Conservation (phyloP, 208 protist species). For the Trypanosoma mega region DNA sequence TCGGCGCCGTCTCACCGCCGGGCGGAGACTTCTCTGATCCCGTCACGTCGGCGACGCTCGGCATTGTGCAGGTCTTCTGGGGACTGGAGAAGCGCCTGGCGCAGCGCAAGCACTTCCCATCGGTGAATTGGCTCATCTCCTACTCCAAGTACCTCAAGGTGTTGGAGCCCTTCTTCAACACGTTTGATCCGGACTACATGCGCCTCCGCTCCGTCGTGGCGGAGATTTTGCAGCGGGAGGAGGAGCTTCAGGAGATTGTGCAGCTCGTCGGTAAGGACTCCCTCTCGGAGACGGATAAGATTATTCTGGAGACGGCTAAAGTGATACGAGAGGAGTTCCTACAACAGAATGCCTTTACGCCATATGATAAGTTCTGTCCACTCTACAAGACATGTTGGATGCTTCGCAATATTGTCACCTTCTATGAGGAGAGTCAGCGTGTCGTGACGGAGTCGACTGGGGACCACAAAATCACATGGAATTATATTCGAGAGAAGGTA, state of each 20-base stretch:
- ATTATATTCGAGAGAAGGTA: conserved; percentile 93
- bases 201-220: conserved; percentile 89
- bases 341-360: conserved; percentile 99
- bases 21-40: conserved; percentile 99
- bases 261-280: conserved; percentile 99
- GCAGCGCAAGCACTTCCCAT: conserved; percentile 99
- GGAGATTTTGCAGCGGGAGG: conserved; percentile 99
- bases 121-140: conserved; percentile 99
- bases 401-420: conserved; percentile 97
- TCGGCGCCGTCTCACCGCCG: conserved; percentile 99
- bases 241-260: conserved; percentile 99
- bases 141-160: conserved; percentile 99
- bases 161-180: conserved; percentile 98
- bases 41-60: conserved; percentile 98
- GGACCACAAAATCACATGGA: conserved; percentile 96
- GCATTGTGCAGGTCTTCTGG: conserved; percentile 99
- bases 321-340: conserved; percentile 99
- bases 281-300: conserved; percentile 99
- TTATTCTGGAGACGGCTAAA: conserved; percentile 99
- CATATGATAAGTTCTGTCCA: conserved; percentile 97
- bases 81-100: conserved; percentile 99
- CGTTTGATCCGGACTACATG: conserved; percentile 96
- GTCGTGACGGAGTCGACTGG: conserved; percentile 82
- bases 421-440: conserved; percentile 96
- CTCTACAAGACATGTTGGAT: conserved; percentile 99